Evolutionary conservation across 1,284 basidiomycete genomes (phyloP), one percentile per base, ranked within the genome.

Genomic region (Melampsora abietis-canadensis): DNA sequence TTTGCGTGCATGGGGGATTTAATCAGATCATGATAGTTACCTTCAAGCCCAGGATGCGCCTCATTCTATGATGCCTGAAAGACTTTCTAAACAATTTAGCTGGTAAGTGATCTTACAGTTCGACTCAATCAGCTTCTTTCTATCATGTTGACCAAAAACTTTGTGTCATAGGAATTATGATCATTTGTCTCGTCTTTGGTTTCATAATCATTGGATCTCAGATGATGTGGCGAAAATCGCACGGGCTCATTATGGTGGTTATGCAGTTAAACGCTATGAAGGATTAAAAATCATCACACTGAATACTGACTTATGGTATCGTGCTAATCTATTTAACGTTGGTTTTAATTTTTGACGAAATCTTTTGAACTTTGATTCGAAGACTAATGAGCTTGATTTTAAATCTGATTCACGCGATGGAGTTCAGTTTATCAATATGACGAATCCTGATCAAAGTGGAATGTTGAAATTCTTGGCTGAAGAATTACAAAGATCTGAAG

Each of bases 391-490:
- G 51, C 0, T 57, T 27, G 51, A 79, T 87, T 37, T 37, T 2
- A 10, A 10, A 10, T 37, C 10, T 37, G 5, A 7, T 6, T 2
- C 2, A 6, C 6, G 10, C 2, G 5, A 6, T 37, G 34, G 34
- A 86, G 90, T 91, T 82, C 89, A 88, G 80, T 91, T 88, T 80
- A 88, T 92, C 82, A 89, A 92, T 79, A 85, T 90, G 7, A 78
- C 77, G 30, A 81, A 81, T 47, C 81, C 82, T 21, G 84, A 85
- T 74, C 84, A 83, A 40, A 84, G 84, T 76, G 84, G 82, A 15
- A 79, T 84, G 62, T 77, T 84, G 5, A 79, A 80, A 2, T 85
- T 84, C 79, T 77, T 85, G 21, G 83, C 85, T 1, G 78, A 83
- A 24, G 82, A 87, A 76, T 82, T 88, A 0, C 85, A 87, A 78